Evolutionary conservation across 805 yeast genomes (phyloP).

Genomic region (Cyberlindnera sargentensis): DNA sequence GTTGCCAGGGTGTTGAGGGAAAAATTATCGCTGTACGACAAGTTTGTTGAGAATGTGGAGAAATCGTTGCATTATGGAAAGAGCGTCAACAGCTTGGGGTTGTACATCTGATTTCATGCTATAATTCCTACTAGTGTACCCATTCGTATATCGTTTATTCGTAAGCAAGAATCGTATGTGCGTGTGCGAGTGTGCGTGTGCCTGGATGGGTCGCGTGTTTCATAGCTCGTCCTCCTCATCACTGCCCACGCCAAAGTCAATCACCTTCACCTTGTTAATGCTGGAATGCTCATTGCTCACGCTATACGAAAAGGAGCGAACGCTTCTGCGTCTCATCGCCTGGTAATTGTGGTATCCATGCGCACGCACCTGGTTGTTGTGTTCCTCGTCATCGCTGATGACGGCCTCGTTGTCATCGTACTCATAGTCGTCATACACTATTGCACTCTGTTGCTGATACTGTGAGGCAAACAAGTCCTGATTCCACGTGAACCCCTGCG

Average conservation of each 20-base stretch:
- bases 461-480: conserved; percentile 71
- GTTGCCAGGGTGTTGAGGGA: conserved; percentile 5
- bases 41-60: conserved; percentile 8
- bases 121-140: no score
- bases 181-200: no score
- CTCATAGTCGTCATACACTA: conserved; percentile 28
- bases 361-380: neutral
- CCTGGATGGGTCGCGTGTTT: no score
- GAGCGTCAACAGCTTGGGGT: conserved; percentile 20
- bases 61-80: conserved; percentile 9
- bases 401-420: conserved; percentile 8
- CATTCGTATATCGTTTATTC: no score
- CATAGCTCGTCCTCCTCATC: conserved; percentile 10
- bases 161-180: no score
- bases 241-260: conserved; percentile 17
- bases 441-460: conserved; percentile 49
- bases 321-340: conserved; percentile 12
- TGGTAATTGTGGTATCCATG: no score
- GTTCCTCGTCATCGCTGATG: neutral
- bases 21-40: conserved; percentile 2
- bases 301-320: conserved; percentile 9
- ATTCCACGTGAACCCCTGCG: conserved; percentile 73
- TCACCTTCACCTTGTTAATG: conserved; percentile 16
- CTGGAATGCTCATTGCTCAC: conserved; percentile 13
- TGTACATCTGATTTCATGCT: conserved; percentile 15